Percentiles rank a stretch among this genome's conserved stretches.
Evolutionary conservation across 257 asterid genomes (phyloP).

Genomic region (Solanum megistacrolobum): DNA sequence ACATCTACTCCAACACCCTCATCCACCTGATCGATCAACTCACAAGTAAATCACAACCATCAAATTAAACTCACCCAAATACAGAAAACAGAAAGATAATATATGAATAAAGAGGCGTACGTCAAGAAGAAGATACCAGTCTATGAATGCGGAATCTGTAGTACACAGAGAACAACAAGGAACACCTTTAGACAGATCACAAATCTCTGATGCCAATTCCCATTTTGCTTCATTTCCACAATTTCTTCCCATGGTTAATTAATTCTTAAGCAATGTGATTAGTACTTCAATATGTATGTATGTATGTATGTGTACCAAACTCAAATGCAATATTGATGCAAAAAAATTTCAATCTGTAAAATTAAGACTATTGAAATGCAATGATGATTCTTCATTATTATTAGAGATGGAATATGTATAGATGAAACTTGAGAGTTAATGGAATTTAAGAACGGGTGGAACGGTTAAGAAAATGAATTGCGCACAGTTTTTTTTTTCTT

Average conservation of each 20-base stretch:
- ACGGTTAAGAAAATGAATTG: constrained; percentile 46
- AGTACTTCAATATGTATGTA: neutral
- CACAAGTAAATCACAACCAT: neutral
- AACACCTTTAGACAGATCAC: constrained; percentile 20
- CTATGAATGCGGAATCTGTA: constrained; percentile 20
- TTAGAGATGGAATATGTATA: neutral
- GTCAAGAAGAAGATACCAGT: constrained; percentile 64
- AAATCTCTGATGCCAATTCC: constrained; percentile 40
- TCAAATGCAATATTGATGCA: neutral
- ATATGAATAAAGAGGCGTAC: constrained; percentile 8
- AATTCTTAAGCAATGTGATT: neutral
- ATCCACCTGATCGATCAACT: constrained; percentile 29
- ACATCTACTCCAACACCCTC: constrained; percentile 39
- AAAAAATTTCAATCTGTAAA: no score
- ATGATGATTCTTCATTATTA: no score
- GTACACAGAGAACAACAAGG: constrained; percentile 19
- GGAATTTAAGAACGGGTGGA: constrained; percentile 21
- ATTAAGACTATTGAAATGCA: neutral
- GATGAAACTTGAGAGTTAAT: neutral
- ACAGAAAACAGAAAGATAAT: neutral
- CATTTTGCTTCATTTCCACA: constrained; percentile 11
- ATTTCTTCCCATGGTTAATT: constrained; percentile 19
- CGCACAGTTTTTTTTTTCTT: neutral
- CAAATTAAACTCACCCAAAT: neutral
- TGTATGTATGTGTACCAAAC: neutral